Conservation (phyloP, 176 grass and related monocot species). For the Bonia amplexicaulis region DNA sequence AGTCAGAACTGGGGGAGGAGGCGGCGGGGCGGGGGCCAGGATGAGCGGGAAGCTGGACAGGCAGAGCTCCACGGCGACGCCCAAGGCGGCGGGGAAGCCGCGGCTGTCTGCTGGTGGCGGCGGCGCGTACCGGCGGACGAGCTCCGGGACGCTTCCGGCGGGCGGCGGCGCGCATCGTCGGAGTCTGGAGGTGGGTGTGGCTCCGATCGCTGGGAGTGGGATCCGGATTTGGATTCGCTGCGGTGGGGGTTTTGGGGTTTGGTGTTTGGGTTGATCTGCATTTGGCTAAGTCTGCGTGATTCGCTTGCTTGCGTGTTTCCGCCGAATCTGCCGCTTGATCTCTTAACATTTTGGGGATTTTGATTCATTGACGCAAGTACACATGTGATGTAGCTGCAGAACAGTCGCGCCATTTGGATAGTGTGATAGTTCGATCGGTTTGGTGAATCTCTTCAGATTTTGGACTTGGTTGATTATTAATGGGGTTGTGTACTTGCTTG, state of each 20-base stretch:
- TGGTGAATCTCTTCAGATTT: neutral
- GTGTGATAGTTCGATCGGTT: neutral
- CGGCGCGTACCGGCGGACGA: constrained; percentile 51
- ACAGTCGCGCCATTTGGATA: neutral
- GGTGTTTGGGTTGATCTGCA: constrained; percentile 26
- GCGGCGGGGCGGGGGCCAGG: constrained; percentile 38
- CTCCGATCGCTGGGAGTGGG: neutral
- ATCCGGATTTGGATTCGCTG: constrained; percentile 38
- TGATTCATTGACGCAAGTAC: neutral
- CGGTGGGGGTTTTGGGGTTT: constrained; percentile 6
- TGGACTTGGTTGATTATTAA: neutral
- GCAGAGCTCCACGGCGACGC: constrained; percentile 51
- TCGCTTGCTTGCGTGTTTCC: neutral
- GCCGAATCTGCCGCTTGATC: neutral
- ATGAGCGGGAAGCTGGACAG: constrained; percentile 58
- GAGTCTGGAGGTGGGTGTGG: constrained; percentile 65
- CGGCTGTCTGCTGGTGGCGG: constrained; percentile 39
- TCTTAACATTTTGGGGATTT: neutral
- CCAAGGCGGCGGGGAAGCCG: constrained; percentile 65
- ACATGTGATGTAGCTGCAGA: neutral
- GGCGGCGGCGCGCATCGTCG: constrained; percentile 17
- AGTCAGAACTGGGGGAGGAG: constrained; percentile 51
- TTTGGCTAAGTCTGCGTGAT: neutral
- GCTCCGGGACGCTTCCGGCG: constrained; percentile 53
- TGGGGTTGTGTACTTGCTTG: neutral